A percentile compares a stretch with the other conserved stretches of the same genome.
Conservation (phyloP, 768 basidiomycete species). For the Suillus sp. region DNA sequence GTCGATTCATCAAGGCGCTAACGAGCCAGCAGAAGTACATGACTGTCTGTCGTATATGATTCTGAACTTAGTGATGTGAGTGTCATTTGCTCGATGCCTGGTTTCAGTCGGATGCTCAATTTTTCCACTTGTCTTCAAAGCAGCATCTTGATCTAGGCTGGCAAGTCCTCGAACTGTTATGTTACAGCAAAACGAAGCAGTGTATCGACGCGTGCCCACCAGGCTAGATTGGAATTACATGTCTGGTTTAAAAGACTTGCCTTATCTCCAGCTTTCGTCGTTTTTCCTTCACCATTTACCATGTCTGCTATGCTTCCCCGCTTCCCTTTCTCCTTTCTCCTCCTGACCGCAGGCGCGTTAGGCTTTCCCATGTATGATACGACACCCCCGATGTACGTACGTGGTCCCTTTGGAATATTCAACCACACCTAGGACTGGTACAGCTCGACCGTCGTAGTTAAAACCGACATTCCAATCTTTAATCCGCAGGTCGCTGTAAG, state of each 20-base stretch:
- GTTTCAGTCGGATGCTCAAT: neutral
- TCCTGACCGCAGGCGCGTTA: constrained; percentile 14
- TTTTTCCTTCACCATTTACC: neutral
- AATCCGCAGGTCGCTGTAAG: neutral
- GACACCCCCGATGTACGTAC: neutral
- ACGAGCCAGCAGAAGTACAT: neutral
- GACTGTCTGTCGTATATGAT: neutral
- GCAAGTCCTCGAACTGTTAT: neutral
- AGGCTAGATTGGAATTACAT: neutral
- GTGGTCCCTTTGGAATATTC: neutral
- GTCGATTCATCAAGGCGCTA: neutral
- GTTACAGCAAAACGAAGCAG: neutral
- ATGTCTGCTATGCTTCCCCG: constrained; percentile 14
- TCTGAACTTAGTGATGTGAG: neutral
- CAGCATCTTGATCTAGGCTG: neutral
- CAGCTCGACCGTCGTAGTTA: neutral
- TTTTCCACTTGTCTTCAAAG: neutral
- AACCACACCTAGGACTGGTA: neutral
- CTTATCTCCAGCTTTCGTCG: neutral
- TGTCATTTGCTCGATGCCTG: neutral
- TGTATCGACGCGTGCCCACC: neutral
- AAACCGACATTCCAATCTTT: neutral
- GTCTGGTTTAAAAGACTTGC: constrained; percentile 24
- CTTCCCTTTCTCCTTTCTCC: constrained; percentile 14
- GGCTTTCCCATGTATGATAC: constrained; percentile 16